Percentiles rank a stretch among this genome's conserved stretches.
Evolutionary conservation across 2,329 filamentous ascomycete species (phyloP).

Genomic region (Raffaelea ambrosiae): DNA sequence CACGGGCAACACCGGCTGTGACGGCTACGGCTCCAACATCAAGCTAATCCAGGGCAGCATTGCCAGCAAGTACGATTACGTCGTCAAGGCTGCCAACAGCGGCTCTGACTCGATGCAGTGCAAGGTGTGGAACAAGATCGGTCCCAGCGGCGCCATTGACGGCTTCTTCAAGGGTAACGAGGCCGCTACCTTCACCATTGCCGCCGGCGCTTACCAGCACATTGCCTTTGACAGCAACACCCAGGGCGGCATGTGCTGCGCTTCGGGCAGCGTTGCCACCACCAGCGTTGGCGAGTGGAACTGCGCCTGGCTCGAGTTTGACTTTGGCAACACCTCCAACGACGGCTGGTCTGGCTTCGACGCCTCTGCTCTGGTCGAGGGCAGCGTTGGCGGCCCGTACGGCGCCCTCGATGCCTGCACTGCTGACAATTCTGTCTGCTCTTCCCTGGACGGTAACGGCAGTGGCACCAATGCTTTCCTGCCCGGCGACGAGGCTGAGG

Average conservation of each 20-base stretch:
- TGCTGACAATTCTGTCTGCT: conserved; percentile 18
- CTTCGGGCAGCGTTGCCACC: conserved; percentile 20
- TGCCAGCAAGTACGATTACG: conserved; percentile 34
- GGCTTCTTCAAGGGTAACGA: conserved; percentile 35
- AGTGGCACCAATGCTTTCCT: conserved; percentile 24
- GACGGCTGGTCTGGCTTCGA: conserved; percentile 41
- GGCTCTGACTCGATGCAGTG: conserved; percentile 24
- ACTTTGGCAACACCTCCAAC: conserved; percentile 37
- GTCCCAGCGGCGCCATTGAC: conserved; percentile 31
- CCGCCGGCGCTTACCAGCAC: conserved; percentile 25
- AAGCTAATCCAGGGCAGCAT: conserved; percentile 30
- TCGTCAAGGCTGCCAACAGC: conserved; percentile 29
- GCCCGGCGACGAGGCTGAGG: conserved; percentile 21
- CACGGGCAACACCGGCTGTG: conserved; percentile 36
- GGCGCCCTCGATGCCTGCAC: conserved; percentile 31
- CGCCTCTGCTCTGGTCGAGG: conserved; percentile 38
- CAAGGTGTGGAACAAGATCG: conserved; percentile 45
- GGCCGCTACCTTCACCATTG: conserved; percentile 32
- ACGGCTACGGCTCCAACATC: conserved; percentile 43
- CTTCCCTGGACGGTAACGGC: conserved; percentile 22
- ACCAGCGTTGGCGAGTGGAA: conserved; percentile 32
- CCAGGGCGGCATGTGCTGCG: conserved; percentile 41
- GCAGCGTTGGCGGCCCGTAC: conserved; percentile 25
- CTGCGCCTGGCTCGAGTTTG: conserved; percentile 41
- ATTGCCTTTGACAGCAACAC: conserved; percentile 37